phyloP scores from a whole-genome alignment of 2,329 filamentous ascomycete species.

The Huntiella decipiens region DNA sequence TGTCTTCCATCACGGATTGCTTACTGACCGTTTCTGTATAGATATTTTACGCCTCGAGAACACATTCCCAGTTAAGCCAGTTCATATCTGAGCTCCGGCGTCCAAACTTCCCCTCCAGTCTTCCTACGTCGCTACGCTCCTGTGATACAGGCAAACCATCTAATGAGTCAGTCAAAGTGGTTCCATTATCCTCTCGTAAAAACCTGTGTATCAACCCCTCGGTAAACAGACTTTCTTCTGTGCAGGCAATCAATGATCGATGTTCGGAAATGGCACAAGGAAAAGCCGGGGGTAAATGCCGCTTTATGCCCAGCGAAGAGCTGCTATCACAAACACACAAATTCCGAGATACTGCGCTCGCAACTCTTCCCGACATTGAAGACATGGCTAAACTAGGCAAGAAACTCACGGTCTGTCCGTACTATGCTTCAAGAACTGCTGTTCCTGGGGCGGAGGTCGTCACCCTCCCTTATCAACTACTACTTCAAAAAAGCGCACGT shows the following conservation, averaged over 20 bases:
- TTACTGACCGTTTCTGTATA: conserved; percentile 20
- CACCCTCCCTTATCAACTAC: conserved; percentile 76
- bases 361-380: conserved; percentile 81
- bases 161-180: conserved; percentile 44
- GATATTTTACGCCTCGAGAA: conserved; percentile 83
- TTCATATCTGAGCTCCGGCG: conserved; percentile 68
- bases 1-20: background rate
- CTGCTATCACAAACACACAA: conserved; percentile 51
- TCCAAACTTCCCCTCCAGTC: conserved; percentile 55
- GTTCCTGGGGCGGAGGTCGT: conserved; percentile 77
- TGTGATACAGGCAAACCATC: conserved; percentile 3
- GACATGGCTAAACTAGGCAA: conserved; percentile 66
- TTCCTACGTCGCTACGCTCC: conserved; percentile 27
- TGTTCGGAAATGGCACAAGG: conserved; percentile 76
- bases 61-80: conserved; percentile 78
- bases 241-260: conserved; percentile 78
- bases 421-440: conserved; percentile 79
- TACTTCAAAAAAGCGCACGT: conserved; percentile 70
- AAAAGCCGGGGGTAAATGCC: conserved; percentile 43
- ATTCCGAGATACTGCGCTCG: conserved; percentile 71
- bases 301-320: conserved; percentile 61
- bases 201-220: conserved; percentile 77
- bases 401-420: conserved; percentile 68
- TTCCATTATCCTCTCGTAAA: conserved; percentile 72
- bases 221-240: conserved; percentile 49